Evolutionary conservation across 768 basidiomycete species (phyloP), one percentile per base, ranked within the genome.

Genomic region (Chiua virens): DNA sequence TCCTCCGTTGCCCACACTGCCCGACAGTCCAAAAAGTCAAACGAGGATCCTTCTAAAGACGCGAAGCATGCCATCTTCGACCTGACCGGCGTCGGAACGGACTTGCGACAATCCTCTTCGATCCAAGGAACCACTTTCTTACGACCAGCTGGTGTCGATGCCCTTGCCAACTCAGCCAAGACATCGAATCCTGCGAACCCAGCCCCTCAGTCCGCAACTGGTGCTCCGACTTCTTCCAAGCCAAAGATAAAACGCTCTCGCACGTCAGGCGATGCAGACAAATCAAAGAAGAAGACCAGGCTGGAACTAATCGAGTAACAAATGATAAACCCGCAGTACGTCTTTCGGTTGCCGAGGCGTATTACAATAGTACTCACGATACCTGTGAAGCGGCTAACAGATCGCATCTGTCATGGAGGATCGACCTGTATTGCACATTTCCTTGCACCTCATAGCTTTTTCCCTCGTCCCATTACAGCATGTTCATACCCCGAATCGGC

Each of bases 11-110:
- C 45, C 42, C n/a, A 34, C 45, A 42, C 48, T 2, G 42, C 51
- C 28, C 53, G 56, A 46, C 52, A 53, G 11, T 36, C 53, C 0
- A 52, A 65, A 67, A 62, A 58, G 42, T 18, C 32, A 8, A 46
- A 13, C 39, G 58, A 46, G 22, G 59, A 64, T 38, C 55, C 60
- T 41, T 54, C 67, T 45, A 76, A 74, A 58, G 67, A 73, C 17
- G 79, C 79, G 2, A 72, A 71, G 53, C 67, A 77, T 35, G 52
- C 74, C 22, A 73, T 83, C 14, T 76, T 76, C 55, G 76, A 81
- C 54, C 76, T 60, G 47, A 60, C 67, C 6, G 74, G 73, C 15
- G 78, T 81, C 27, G 82, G 81, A 15, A 66, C 71, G 39, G 81
- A 84, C 66, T 55, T 83, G 44, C 74, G 74, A 32, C 53, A 67